These are phyloP conservation scores for Debaryomycetaceae sp. DNA, from an alignment of 1,139 yeast genomes.

Conservation along the genomic window DNA sequence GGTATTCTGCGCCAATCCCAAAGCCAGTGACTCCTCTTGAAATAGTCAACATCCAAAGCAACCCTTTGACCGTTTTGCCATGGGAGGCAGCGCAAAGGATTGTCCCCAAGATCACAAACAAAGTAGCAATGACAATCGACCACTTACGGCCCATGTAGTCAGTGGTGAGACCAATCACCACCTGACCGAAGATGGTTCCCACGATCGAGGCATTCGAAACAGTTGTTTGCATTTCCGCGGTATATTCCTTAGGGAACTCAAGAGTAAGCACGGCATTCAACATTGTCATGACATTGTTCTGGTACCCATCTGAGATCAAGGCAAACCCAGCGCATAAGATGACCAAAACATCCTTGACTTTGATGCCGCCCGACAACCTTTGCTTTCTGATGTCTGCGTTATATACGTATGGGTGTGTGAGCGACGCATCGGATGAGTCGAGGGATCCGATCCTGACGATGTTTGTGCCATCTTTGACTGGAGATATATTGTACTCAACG, in stretches of 20 bases:
- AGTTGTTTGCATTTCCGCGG: slow-evolving; percentile 35
- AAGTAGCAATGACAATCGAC: slow-evolving; percentile 42
- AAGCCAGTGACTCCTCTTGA: slow-evolving; percentile 67
- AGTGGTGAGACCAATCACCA: slow-evolving; percentile 38
- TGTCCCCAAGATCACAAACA: slow-evolving; percentile 41
- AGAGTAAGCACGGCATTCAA: slow-evolving; percentile 34
- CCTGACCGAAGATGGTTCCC: slow-evolving; percentile 48
- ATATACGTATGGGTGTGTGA: slow-evolving; percentile 20
- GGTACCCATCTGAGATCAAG: slow-evolving; percentile 49
- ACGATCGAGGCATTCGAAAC: slow-evolving; percentile 48
- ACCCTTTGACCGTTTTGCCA: slow-evolving; percentile 36
- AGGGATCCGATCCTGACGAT: neutral
- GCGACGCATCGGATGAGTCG: slow-evolving; percentile 7
- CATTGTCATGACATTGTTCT: slow-evolving; percentile 49
- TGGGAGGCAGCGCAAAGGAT: slow-evolving; percentile 48
- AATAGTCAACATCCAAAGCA: slow-evolving; percentile 70
- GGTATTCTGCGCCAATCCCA: slow-evolving; percentile 77
- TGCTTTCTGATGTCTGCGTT: slow-evolving; percentile 29
- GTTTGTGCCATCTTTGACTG: neutral
- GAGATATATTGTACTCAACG: too few species aligned
- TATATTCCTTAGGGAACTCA: slow-evolving; percentile 28
- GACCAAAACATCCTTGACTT: slow-evolving; percentile 27
- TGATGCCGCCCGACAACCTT: slow-evolving; percentile 28
- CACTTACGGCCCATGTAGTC: slow-evolving; percentile 47
- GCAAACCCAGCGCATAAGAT: slow-evolving; percentile 48